Conservation (phyloP, 2,329 filamentous ascomycete genomes). For the Alternaria conjuncta region DNA sequence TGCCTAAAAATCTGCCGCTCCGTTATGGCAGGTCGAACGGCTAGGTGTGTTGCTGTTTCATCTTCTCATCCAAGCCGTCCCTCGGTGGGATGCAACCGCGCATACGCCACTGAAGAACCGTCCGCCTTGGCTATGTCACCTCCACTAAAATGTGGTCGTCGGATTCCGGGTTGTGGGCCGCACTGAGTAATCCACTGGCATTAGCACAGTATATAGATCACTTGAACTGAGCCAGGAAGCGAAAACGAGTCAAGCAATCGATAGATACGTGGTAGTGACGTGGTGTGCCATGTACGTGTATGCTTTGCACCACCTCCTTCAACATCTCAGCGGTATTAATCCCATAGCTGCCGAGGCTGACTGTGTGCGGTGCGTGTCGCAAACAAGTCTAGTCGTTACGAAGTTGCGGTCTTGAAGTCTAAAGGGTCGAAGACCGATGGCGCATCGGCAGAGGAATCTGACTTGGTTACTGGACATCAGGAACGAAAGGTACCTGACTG, state of each 20-base stretch:
- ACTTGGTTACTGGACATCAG: conserved; percentile 7
- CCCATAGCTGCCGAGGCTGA: not conserved
- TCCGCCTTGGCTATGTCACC: not conserved
- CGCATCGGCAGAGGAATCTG: conserved; percentile 7
- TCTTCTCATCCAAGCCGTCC: conserved; percentile 3
- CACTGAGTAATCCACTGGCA: not conserved
- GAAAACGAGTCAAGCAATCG: not conserved
- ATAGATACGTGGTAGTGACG: not conserved
- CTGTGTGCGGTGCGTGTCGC: not conserved
- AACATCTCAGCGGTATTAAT: not conserved
- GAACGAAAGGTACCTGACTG: not conserved
- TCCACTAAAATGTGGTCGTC: not conserved
- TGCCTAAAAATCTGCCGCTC: not conserved
- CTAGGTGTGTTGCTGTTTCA: not conserved
- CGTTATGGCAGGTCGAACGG: not conserved
- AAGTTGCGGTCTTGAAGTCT: not conserved
- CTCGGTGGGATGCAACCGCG: conserved; percentile 12
- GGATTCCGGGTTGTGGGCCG: conserved; percentile 1
- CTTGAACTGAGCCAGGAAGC: not conserved
- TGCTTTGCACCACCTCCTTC: not conserved
- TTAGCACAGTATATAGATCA: not conserved
- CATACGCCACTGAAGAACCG: not conserved
- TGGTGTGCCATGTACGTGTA: not conserved
- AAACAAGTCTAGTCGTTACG: not conserved
- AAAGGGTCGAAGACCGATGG: not conserved